Evolutionary conservation across 805 yeast species (phyloP).

Genomic region (Starmerella bombicola): DNA sequence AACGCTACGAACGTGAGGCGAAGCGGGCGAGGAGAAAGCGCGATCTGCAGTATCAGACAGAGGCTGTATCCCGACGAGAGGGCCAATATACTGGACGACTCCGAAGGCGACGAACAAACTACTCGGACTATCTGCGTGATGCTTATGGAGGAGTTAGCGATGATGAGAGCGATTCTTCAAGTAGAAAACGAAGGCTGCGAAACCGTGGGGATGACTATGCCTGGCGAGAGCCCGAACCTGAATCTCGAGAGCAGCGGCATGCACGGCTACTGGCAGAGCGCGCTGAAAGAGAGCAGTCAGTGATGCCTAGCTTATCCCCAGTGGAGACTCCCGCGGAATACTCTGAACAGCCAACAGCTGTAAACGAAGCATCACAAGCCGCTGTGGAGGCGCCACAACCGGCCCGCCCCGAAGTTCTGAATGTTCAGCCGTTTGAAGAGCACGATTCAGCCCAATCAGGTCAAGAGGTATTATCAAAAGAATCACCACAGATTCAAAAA

Average conservation of each 20-base stretch:
- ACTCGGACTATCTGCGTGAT: conserved; percentile 11
- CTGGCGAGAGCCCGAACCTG: conserved; percentile 19
- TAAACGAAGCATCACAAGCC: too few species aligned
- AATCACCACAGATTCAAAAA: too few species aligned
- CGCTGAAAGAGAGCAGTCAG: conserved; percentile 12
- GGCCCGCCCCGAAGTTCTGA: too few species aligned
- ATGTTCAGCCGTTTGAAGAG: too few species aligned
- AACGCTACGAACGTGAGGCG: conserved; percentile 18
- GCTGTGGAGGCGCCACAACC: too few species aligned
- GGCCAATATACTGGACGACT: conserved; percentile 22
- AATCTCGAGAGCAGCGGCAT: conserved; percentile 20
- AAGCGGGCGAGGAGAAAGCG: conserved; percentile 17
- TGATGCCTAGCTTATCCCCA: too few species aligned
- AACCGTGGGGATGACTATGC: conserved; percentile 12
- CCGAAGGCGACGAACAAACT: conserved; percentile 15
- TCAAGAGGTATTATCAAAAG: too few species aligned
- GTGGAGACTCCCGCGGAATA: too few species aligned
- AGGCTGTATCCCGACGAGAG: conserved; percentile 22
- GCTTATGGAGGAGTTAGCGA: conserved; percentile 6
- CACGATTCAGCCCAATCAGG: too few species aligned
- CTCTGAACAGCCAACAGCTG: too few species aligned
- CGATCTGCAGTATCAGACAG: conserved; percentile 19
- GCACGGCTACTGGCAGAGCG: conserved; percentile 19
- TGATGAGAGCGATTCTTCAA: conserved; percentile 6
- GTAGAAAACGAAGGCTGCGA: conserved; percentile 11